phyloP scores from a whole-genome alignment of 139 green algal species.

The Chlamydomonas schloesseri region DNA sequence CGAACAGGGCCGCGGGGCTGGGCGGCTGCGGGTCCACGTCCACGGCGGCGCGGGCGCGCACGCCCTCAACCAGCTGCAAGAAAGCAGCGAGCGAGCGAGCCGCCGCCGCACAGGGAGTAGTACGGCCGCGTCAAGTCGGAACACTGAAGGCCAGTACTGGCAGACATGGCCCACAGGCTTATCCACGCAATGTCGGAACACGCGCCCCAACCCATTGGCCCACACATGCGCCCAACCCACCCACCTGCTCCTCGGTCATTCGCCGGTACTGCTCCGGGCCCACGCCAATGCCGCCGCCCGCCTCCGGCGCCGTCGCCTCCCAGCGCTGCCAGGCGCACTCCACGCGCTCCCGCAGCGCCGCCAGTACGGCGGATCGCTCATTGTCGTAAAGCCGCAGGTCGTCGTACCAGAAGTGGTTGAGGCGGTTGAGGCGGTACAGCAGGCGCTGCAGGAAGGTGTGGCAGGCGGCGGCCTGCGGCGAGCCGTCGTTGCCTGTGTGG shows the following conservation, averaged over 20 bases:
- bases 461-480: not conserved
- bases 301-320: constrained; percentile 55
- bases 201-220: no score
- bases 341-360: constrained; percentile 53
- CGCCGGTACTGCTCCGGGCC: not conserved
- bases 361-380: constrained; percentile 60
- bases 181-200: no score
- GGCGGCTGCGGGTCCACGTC: constrained; percentile 65
- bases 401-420: constrained; percentile 76
- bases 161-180: not conserved
- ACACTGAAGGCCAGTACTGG: no score
- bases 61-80: constrained; percentile 19
- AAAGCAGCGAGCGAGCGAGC: not conserved
- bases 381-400: constrained; percentile 69
- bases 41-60: constrained; percentile 36
- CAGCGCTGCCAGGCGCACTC: constrained; percentile 68
- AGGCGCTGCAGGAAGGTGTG: constrained; percentile 65
- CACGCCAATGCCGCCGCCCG: not conserved
- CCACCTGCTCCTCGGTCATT: constrained; percentile 20
- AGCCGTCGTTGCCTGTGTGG: not conserved
- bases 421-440: constrained; percentile 73
- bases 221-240: not conserved
- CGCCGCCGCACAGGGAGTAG: not conserved
- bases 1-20: constrained; percentile 43
- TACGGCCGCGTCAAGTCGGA: no score